Evolutionary conservation across 495 filamentous ascomycete species (phyloP), one percentile per base, ranked within the genome.

Genomic region (Letharia lupina): DNA sequence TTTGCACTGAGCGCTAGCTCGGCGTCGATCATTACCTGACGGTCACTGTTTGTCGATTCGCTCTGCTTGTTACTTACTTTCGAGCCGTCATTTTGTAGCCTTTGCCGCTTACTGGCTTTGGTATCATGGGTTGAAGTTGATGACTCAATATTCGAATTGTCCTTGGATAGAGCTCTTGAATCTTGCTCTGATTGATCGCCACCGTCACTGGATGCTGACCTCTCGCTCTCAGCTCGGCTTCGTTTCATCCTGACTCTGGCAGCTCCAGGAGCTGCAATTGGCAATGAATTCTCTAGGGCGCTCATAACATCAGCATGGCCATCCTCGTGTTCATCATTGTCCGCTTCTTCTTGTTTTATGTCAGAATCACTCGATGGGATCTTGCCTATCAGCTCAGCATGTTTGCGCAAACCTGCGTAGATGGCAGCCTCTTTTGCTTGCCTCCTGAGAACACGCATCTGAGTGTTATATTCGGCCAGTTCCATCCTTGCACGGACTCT

Each of bases 351-450:
- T 31, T 61, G n/a, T 37, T 37, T 57, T 2, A n/a, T n/a, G 18
- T 35, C 10, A 6, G 45, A 23, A 10, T 37, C 28, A 54, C 44
- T 40, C 6, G 50, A 50, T 18, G 64, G 61, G 42, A 71, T 44
- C 39, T 57, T 70, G 31, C 69, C 69, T 6, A 65, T 67, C 16
- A 72, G 40, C 69, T 71, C 71, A 15, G 70, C 70, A 60, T 73
- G 65, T 40, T 70, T 71, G 2, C 68, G 67, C n/a, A 73, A 60
- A 33, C 72, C 72, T 23, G 72, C 69, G 48, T 71, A 69, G 9
- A 73, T 65, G 18, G 70, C 68, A 39, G 50, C 60, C 31, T 72
- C 60, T 52, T 73, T 73, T 16, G 72, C 72, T 50, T 73, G 72
- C 50, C 48, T 69, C 13, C 72, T 66, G 28, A 73, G 60, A 35